phyloP scores from a whole-genome alignment of 192 early-diverging fungal species.

The Gryganskiella cystojenkinii region DNA sequence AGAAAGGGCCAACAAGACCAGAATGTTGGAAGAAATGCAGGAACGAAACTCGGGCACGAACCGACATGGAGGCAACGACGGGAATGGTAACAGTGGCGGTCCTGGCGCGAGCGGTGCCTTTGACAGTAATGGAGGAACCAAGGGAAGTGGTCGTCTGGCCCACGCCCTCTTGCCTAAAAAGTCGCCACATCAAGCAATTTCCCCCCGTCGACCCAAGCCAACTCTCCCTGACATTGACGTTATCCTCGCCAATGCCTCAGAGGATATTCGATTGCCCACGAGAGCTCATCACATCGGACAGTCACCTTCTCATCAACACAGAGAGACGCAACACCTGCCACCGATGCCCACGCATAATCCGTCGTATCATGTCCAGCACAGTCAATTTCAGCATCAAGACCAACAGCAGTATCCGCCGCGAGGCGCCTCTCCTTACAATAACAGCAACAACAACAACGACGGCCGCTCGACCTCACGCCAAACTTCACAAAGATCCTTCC shows the following conservation, averaged over 20 bases:
- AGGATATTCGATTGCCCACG: slow-evolving; percentile 8
- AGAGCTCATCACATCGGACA: neutral
- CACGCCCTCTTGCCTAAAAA: neutral
- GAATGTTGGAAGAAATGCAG: neutral
- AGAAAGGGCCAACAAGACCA: slow-evolving; percentile 6
- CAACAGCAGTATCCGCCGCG: too few relatives aligned
- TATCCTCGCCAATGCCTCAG: slow-evolving; percentile 17
- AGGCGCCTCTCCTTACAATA: too few relatives aligned
- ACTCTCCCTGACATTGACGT: slow-evolving; percentile 25
- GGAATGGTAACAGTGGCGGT: too few relatives aligned
- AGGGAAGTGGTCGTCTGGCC: neutral
- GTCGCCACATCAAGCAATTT: neutral
- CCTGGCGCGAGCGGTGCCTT: neutral
- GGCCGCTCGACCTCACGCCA: neutral
- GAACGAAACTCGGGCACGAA: neutral
- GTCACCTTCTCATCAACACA: neutral
- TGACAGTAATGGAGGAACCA: neutral
- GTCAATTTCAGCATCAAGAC: too few relatives aligned
- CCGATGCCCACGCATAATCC: neutral
- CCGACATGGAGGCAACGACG: neutral
- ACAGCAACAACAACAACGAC: too few relatives aligned
- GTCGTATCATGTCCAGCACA: too few relatives aligned
- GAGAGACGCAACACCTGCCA: neutral
- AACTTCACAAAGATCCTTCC: neutral
- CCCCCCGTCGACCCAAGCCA: slow-evolving; percentile 10